Evolutionary conservation across 306 rosid genomes (phyloP), one percentile per base, ranked within the genome.

Genomic region (Geum urbanum): DNA sequence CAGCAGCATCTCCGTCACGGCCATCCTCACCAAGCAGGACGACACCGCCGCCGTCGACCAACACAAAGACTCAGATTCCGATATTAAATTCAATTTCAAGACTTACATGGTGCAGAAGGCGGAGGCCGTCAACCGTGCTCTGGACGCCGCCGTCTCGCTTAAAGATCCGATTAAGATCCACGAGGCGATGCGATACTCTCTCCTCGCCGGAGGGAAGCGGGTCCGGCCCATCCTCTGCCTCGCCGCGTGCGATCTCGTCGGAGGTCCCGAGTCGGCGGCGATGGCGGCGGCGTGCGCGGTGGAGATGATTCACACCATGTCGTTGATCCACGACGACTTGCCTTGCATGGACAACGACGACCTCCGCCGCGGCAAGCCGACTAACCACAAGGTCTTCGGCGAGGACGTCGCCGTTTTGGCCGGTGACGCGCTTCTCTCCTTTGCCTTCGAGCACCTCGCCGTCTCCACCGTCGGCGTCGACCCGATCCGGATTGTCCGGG

Each of bases 221-320:
- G 86, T 91, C 44, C 84, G 95, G 0, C 97, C 97, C 0, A n/a
- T 88, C 2, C 86, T 91, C 53, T 88, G 95, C 39, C 60, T 91
- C 44, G 88, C 90, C 14, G 89, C 97, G 4, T 91, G 95, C 47
- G 87, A 84, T 63, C 84, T 91, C 40, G 89, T 91, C 15, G 95
- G 89, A 3, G 95, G 97, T 2, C 3, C 6, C 0, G 84, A 78
- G 18, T 48, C 75, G 7, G 68, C 70, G 3, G 86, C 95, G 19
- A 76, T 91, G 77, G 84, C 97, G 1, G 79, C 97, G 0, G 90
- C 97, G 2, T 86, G 91, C 54, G 91, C 95, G 16, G 73, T 90
- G 8, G 97, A 90, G 82, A 90, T 90, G 90, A 86, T 90, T 62
- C 95, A 90, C 63, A 86, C 95, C 71, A 90, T 90, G 97, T 90